Percentiles rank a stretch among this genome's conserved stretches.
These are phyloP conservation scores for Cymodocea nodosa DNA, from an alignment of 116 monocot species.

Conservation along the genomic window DNA sequence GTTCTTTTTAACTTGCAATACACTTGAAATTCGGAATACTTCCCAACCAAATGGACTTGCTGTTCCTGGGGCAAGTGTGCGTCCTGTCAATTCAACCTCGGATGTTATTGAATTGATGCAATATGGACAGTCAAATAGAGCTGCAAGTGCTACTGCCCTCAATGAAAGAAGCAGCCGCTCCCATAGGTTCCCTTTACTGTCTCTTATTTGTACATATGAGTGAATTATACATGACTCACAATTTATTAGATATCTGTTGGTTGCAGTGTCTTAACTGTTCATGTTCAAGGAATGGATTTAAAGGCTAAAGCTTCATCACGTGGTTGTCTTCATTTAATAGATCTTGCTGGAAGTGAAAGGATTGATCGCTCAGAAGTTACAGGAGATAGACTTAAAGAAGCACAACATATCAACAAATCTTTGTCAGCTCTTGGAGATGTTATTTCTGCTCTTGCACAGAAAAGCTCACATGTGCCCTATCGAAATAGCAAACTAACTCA, in stretches of 20 bases:
- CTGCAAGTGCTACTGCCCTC: constrained; percentile 79
- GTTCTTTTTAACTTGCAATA: constrained; percentile 22
- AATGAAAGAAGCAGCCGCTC: constrained; percentile 96
- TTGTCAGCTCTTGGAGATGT: constrained; percentile 89
- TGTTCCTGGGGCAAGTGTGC: constrained; percentile 80
- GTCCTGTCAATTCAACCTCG: constrained; percentile 55
- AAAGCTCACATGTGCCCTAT: constrained; percentile 76
- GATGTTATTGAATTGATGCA: constrained; percentile 80
- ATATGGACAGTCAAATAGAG: constrained; percentile 65
- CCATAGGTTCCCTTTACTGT: constrained; percentile 43
- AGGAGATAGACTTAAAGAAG: constrained; percentile 86
- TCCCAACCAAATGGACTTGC: constrained; percentile 72
- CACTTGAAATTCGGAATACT: constrained; percentile 67
- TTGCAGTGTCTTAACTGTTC: constrained; percentile 72
- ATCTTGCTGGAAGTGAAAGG: constrained; percentile 96
- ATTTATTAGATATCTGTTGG: not conserved
- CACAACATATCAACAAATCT: constrained; percentile 91
- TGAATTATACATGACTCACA: not conserved
- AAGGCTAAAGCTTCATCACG: constrained; percentile 52
- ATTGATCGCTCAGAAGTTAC: constrained; percentile 85
- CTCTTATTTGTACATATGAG: constrained; percentile 3
- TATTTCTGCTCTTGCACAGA: constrained; percentile 76
- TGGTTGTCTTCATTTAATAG: constrained; percentile 78
- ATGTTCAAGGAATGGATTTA: constrained; percentile 59
- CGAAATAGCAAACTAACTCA: constrained; percentile 97